phyloP scores from a whole-genome alignment of 768 basidiomycete species.

The Collybiopsis luxurians region DNA sequence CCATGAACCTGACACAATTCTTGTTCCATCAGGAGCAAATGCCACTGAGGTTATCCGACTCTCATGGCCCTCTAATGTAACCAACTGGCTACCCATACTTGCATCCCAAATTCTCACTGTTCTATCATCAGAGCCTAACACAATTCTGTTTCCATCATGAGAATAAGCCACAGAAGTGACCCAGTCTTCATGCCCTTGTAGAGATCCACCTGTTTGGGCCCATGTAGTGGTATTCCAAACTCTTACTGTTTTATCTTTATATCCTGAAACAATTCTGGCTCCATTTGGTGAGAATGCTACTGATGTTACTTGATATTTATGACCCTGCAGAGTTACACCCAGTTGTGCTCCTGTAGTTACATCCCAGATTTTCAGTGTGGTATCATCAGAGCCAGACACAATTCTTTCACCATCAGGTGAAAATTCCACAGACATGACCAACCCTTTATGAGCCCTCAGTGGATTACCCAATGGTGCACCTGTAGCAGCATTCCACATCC shows the following conservation, averaged over 20 bases:
- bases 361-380: neutral
- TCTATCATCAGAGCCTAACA: neutral
- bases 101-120: neutral
- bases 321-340: neutral
- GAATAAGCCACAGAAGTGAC: too few relatives aligned
- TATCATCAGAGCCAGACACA: neutral
- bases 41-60: too few relatives aligned
- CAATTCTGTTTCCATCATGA: too few relatives aligned
- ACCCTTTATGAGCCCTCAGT: neutral
- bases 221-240: constrained; percentile 13
- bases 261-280: constrained; percentile 19
- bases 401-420: neutral
- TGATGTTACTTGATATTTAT: too few relatives aligned
- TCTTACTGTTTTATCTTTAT: constrained; percentile 22
- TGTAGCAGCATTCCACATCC: neutral
- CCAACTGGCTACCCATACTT: neutral
- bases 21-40: too few relatives aligned
- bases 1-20: too few relatives aligned
- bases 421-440: neutral
- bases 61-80: neutral
- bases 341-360: neutral
- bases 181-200: too few relatives aligned
- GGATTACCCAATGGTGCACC: neutral
- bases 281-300: too few relatives aligned
- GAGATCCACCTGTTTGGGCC: neutral